Percentiles rank a stretch among this genome's conserved stretches.
These are phyloP conservation scores for Rubus parviflorus DNA, from an alignment of 306 rosid genomes.

Conservation along the genomic window DNA sequence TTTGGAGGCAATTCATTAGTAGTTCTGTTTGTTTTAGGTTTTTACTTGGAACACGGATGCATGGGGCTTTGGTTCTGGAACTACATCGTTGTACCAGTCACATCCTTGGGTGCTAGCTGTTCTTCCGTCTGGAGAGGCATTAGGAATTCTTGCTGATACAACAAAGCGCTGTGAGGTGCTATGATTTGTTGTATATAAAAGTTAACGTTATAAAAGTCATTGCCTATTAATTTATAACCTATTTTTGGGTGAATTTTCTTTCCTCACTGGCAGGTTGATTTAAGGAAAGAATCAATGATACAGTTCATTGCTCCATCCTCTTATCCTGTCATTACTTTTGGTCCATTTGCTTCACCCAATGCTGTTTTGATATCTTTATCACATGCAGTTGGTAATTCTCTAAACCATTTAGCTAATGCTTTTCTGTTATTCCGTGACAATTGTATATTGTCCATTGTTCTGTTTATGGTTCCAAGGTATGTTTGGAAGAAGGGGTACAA, in stretches of 20 bases:
- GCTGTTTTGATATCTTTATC: constrained; percentile 71
- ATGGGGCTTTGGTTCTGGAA: constrained; percentile 81
- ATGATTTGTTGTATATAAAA: constrained; percentile 22
- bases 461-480: neutral
- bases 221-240: constrained; percentile 13
- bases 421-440: neutral
- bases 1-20: neutral
- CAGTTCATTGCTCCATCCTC: constrained; percentile 66
- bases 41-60: constrained; percentile 90
- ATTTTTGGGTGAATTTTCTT: constrained; percentile 23
- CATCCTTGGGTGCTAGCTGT: constrained; percentile 98
- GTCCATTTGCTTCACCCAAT: constrained; percentile 81
- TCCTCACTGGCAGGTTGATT: constrained; percentile 68
- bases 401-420: neutral
- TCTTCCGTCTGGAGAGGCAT: constrained; percentile 83
- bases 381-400: constrained; percentile 74
- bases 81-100: constrained; percentile 86
- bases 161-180: constrained; percentile 88
- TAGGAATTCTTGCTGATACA: constrained; percentile 93
- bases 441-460: neutral
- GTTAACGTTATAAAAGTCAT: constrained; percentile 16
- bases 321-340: constrained; percentile 81
- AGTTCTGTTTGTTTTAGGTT: constrained; percentile 42
- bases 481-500: neutral
- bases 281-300: constrained; percentile 68